Evolutionary conservation across 1,139 yeast species (phyloP), one percentile per base, ranked within the genome.

Genomic region (Sugiyamaella castrensis): DNA sequence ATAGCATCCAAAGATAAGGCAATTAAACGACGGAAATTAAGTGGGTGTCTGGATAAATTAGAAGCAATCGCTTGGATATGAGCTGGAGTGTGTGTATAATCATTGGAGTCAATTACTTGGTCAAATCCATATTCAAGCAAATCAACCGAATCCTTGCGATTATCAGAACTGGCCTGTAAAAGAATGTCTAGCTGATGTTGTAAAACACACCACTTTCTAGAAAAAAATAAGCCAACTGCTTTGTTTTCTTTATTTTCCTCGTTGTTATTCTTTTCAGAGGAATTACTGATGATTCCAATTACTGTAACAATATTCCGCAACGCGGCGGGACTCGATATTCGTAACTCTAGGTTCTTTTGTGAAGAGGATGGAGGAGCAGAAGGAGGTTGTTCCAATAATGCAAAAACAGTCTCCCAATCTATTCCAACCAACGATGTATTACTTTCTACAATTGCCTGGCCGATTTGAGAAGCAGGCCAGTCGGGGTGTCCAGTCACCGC

Each of bases 1-100:
- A 66, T 57, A 8, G 68, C 63, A 26, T 64, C 64, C 15, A 67
- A 52, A n/a, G 63, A 58, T 24, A 63, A 53, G 27, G 58, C 61
- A 38, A 68, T 55, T 9, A 68, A 50, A 28, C 59, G 61, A 11
- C 54, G 38, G 29, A 58, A 56, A 43, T 67, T 67, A 46, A 65
- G 52, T 10, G 64, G 62, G 35, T 59, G 64, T 1, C 44, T 42
- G n/a, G 48, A 51, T 11, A 62, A 54, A 24, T 52, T 48, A 11
- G 38, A 33, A 1, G 62, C 63, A 42, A 58, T 43, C 2, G 53
- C 36, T 40, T 47, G 51, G 34, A 59, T 43, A 29, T 51, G 55
- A 19, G 57, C 54, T 3, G 62, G 50, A 7, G 60, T 53, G 31
- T 46, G 43, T 12, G 45, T 27, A 38, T 48, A 58, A 16, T 48